A percentile compares a stretch with the other conserved stretches of the same genome.
Conservation (phyloP, 2,329 filamentous ascomycete species). For the Coniochaeta sp. region DNA sequence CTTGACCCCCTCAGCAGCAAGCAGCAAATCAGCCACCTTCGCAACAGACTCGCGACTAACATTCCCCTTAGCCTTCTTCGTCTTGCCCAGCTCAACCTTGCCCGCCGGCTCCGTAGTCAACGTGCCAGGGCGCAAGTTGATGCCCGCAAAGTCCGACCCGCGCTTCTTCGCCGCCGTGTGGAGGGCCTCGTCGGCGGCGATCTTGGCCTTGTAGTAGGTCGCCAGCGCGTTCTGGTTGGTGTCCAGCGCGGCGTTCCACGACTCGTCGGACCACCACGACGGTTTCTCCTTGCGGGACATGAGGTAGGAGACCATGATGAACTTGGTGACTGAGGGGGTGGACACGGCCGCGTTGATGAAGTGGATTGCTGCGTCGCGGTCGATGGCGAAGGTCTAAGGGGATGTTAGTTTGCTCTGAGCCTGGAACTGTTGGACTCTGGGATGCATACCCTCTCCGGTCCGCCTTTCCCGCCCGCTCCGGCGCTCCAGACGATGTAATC, state of each 20-base stretch:
- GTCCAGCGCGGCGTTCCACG: slow-evolving; percentile 34
- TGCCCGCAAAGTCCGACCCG: slow-evolving; percentile 33
- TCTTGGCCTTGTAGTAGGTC: slow-evolving; percentile 53
- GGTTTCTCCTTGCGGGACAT: slow-evolving; percentile 44
- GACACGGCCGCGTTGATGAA: slow-evolving; percentile 54
- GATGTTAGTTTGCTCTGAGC: not conserved
- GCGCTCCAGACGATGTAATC: slow-evolving; percentile 66
- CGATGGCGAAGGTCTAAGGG: slow-evolving; percentile 36
- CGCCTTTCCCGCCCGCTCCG: slow-evolving; percentile 58
- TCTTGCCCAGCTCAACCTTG: slow-evolving; percentile 40
- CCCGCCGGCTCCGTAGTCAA: slow-evolving; percentile 42
- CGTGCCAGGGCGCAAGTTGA: slow-evolving; percentile 45
- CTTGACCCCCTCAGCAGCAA: slow-evolving; percentile 40
- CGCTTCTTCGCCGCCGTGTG: slow-evolving; percentile 38
- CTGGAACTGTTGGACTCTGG: not conserved
- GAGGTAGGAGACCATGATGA: slow-evolving; percentile 58
- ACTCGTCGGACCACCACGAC: slow-evolving; percentile 47
- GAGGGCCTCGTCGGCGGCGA: slow-evolving; percentile 51
- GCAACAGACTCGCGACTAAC: slow-evolving; percentile 56
- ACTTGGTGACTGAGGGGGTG: slow-evolving; percentile 48
- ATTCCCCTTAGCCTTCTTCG: slow-evolving; percentile 25
- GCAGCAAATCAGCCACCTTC: slow-evolving; percentile 44
- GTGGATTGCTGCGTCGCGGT: slow-evolving; percentile 56
- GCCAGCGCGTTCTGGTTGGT: slow-evolving; percentile 36
- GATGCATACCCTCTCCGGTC: slow-evolving; percentile 30